Conservation (phyloP, 179 eudicot species). For the Drosera spatulata region DNA sequence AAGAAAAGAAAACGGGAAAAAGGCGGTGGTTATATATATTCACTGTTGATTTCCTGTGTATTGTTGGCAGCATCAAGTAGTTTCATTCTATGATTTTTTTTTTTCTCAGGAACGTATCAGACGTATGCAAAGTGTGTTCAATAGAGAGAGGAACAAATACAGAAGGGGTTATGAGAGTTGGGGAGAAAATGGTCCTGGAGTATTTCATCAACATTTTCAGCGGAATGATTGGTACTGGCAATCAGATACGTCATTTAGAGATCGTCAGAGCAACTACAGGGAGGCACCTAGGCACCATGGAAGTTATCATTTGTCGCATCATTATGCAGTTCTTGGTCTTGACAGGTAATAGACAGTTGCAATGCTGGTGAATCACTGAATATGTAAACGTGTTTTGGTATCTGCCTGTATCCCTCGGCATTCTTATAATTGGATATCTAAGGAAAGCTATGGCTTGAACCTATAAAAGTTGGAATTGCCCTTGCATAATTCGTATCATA, state of each 20-base stretch:
- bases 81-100: constrained; percentile 1
- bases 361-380: too few relatives aligned
- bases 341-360: constrained; percentile 45
- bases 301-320: constrained; percentile 61
- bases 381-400: too few relatives aligned
- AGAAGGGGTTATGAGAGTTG: constrained; percentile 77
- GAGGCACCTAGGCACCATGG: constrained; percentile 47
- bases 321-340: constrained; percentile 87
- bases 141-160: constrained; percentile 72
- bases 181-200: constrained; percentile 57
- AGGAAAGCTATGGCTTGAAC: too few relatives aligned
- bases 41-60: neutral
- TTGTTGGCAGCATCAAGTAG: too few relatives aligned
- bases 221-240: constrained; percentile 99
- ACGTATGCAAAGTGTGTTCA: constrained; percentile 94
- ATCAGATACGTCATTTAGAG: constrained; percentile 50
- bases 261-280: constrained; percentile 40
- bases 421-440: too few relatives aligned
- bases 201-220: constrained; percentile 73
- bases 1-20: too few relatives aligned
- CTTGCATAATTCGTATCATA: too few relatives aligned
- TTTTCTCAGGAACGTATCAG: constrained; percentile 74
- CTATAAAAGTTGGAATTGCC: too few relatives aligned
- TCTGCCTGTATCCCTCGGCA: too few relatives aligned
- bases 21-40: neutral